phyloP scores from a whole-genome alignment of 2,329 filamentous ascomycete genomes.

The Xylariales sp. region DNA sequence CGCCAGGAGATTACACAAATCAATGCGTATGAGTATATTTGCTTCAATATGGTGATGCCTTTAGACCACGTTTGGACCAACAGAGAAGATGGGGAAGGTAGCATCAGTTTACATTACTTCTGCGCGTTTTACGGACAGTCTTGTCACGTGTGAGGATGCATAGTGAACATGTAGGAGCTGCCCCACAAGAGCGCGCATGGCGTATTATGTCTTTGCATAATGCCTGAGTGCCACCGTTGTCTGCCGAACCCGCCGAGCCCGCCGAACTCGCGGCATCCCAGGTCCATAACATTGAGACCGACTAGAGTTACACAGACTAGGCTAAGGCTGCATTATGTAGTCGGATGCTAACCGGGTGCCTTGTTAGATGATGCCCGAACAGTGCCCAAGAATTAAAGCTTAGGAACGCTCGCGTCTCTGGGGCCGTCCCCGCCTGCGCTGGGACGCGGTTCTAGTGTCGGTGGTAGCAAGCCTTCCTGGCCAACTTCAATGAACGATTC shows the following conservation, averaged over 20 bases:
- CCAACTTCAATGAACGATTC: conserved; percentile 52
- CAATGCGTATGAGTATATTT: background rate
- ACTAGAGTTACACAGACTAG: conserved; percentile 19
- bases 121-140: background rate
- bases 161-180: background rate
- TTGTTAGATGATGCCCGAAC: background rate
- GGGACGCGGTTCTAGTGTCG: conserved; percentile 43
- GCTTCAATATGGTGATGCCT: background rate
- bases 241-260: background rate
- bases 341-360: background rate
- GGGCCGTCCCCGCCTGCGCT: conserved; percentile 32
- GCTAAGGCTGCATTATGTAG: conserved; percentile 11
- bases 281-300: conserved; percentile 11
- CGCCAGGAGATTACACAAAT: background rate
- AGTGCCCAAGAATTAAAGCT: conserved; percentile 32
- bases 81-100: background rate
- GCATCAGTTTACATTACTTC: background rate
- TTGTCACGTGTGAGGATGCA: background rate
- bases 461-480: conserved; percentile 41
- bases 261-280: background rate
- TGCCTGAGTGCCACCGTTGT: background rate
- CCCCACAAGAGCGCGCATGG: conserved; percentile 9
- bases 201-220: background rate
- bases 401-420: conserved; percentile 16
- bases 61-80: background rate